phyloP scores from a whole-genome alignment of 331 rosid species.

The Pyracantha coccinea region DNA sequence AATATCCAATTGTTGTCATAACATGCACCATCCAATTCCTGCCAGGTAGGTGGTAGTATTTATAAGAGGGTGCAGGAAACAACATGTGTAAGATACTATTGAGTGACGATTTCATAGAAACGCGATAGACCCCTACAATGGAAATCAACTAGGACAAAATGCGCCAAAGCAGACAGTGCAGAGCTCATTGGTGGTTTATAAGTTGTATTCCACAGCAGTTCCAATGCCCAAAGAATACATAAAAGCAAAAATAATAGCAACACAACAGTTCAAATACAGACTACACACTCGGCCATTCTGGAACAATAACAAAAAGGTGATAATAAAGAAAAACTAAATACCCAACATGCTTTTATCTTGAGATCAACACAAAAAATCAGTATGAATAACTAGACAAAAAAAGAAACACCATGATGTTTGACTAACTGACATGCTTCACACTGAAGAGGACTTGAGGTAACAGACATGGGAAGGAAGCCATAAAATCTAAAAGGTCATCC shows the following conservation, averaged over 20 bases:
- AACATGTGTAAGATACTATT: neutral
- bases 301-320: neutral
- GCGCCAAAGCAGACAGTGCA: neutral
- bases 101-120: neutral
- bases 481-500: too few relatives aligned
- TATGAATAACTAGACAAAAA: neutral
- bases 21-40: conserved; percentile 70
- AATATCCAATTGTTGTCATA: conserved; percentile 49
- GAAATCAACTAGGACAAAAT: neutral
- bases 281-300: neutral
- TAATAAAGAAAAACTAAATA: neutral
- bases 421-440: neutral
- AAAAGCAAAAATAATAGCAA: too few relatives aligned
- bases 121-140: neutral
- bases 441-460: too few relatives aligned
- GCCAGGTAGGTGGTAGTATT: conserved; percentile 25
- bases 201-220: neutral
- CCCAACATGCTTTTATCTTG: neutral
- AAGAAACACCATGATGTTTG: neutral
- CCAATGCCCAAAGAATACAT: neutral
- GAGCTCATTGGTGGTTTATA: neutral
- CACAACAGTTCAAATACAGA: too few relatives aligned
- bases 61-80: neutral
- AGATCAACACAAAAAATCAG: neutral
- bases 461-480: too few relatives aligned